Conservation (phyloP, 1,284 basidiomycete species). For the Ceraceosorus guamensis region DNA sequence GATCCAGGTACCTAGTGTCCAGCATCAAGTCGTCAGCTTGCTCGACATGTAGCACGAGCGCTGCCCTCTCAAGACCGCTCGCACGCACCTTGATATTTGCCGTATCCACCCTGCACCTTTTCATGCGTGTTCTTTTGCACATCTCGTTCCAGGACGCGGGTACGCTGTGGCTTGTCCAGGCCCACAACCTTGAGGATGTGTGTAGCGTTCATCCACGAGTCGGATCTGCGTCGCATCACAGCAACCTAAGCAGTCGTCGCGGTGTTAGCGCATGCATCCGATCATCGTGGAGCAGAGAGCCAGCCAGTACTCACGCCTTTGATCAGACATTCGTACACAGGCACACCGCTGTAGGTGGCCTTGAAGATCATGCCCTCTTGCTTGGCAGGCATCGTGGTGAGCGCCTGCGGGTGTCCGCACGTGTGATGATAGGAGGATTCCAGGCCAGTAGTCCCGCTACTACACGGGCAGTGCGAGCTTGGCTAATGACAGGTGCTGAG, state of each 20-base stretch:
- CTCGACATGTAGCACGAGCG: background rate
- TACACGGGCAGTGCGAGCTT: background rate
- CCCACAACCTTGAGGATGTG: slow-evolving; percentile 99
- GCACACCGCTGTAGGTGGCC: slow-evolving; percentile 51
- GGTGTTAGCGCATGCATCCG: background rate
- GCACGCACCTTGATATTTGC: slow-evolving; percentile 89
- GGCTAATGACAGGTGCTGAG: background rate
- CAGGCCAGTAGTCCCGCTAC: no score
- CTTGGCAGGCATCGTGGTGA: slow-evolving; percentile 6
- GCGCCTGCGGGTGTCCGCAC: no score
- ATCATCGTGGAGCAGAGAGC: slow-evolving; percentile 1
- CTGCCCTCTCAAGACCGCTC: background rate
- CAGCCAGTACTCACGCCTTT: slow-evolving; percentile 27
- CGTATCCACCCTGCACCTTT: slow-evolving; percentile 98
- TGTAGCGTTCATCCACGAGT: slow-evolving; percentile 93
- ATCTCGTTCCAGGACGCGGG: slow-evolving; percentile 92
- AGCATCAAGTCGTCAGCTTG: background rate
- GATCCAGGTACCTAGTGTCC: slow-evolving; percentile 83
- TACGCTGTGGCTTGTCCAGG: slow-evolving; percentile 97
- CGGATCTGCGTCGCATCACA: slow-evolving; percentile 90
- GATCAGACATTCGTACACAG: slow-evolving; percentile 51
- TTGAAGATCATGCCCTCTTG: slow-evolving; percentile 17
- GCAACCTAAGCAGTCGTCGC: slow-evolving; percentile 56
- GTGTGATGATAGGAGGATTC: no score
- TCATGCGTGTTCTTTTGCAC: slow-evolving; percentile 98